Evolutionary conservation across 768 basidiomycete species (phyloP).

Genomic region (Lactifluus hygrophoroides): DNA sequence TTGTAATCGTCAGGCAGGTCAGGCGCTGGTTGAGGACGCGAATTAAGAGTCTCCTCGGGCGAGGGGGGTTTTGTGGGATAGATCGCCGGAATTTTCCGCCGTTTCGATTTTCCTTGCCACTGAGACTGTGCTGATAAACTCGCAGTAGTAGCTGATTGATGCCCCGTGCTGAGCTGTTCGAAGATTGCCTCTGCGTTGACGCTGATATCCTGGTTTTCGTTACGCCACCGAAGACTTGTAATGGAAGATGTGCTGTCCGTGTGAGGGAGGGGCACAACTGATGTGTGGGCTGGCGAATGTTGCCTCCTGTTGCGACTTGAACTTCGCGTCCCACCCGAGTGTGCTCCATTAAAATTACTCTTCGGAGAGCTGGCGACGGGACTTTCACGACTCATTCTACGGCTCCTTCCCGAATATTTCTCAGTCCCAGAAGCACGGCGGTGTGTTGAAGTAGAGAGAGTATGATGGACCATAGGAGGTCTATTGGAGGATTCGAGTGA

Average conservation of each 20-base stretch:
- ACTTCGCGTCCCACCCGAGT: background rate
- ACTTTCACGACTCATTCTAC: background rate
- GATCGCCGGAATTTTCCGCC: background rate
- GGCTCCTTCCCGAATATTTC: background rate
- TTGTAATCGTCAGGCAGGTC: background rate
- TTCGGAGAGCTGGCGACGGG: background rate
- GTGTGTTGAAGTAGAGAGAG: background rate
- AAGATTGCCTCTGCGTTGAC: conserved; percentile 14
- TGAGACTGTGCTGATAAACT: background rate
- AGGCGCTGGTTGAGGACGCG: background rate
- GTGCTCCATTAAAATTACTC: background rate
- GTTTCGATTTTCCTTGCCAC: background rate
- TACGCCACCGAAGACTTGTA: conserved; percentile 17
- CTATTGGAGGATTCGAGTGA: background rate
- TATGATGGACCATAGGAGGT: no score
- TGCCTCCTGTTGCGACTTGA: conserved; percentile 23
- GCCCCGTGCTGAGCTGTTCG: conserved; percentile 5
- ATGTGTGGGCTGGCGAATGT: conserved; percentile 24
- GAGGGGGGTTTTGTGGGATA: background rate
- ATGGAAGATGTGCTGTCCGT: conserved; percentile 9
- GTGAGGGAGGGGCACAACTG: conserved; percentile 10
- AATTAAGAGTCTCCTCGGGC: background rate
- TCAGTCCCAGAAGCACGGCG: background rate
- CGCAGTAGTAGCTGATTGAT: background rate
- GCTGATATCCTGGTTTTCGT: conserved; percentile 10